Percentiles rank a stretch among this genome's conserved stretches.
These are phyloP conservation scores for Cyclanthera cordifolia DNA, from an alignment of 306 rosid genomes.

Conservation along the genomic window DNA sequence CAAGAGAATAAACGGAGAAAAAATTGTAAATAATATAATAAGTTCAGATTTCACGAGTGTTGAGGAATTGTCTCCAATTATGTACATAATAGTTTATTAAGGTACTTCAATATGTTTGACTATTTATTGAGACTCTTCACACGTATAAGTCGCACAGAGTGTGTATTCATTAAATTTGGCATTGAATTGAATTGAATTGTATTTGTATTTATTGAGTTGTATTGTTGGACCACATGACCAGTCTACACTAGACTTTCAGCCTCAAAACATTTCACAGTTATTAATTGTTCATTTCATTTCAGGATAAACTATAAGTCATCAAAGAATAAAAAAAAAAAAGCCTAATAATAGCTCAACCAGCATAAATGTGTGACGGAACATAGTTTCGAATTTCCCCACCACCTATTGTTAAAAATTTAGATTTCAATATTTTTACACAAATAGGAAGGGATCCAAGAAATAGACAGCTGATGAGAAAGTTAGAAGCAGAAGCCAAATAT, in stretches of 20 bases:
- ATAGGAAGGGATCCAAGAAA: no score
- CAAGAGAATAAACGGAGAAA: background rate
- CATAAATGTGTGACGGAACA: no score
- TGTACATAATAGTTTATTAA: background rate
- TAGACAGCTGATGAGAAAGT: conserved; percentile 1
- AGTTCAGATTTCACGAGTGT: background rate
- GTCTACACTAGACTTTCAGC: background rate
- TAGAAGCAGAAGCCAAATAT: conserved; percentile 5
- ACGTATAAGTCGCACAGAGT: conserved; percentile 2
- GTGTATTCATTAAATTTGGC: background rate
- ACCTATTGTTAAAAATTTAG: no score
- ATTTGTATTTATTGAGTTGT: background rate
- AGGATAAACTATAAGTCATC: background rate
- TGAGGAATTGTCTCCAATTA: background rate
- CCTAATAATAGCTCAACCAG: no score
- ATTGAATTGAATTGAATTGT: background rate
- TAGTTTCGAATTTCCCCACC: no score
- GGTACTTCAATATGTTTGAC: background rate
- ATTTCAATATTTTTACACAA: no score
- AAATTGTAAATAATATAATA: background rate
- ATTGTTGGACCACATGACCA: background rate
- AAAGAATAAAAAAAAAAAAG: background rate
- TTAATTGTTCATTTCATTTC: background rate
- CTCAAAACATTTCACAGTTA: background rate
- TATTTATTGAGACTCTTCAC: background rate